Conservation (phyloP, 73 alveolate genomes). For the Tetrahymena malaccensis region DNA sequence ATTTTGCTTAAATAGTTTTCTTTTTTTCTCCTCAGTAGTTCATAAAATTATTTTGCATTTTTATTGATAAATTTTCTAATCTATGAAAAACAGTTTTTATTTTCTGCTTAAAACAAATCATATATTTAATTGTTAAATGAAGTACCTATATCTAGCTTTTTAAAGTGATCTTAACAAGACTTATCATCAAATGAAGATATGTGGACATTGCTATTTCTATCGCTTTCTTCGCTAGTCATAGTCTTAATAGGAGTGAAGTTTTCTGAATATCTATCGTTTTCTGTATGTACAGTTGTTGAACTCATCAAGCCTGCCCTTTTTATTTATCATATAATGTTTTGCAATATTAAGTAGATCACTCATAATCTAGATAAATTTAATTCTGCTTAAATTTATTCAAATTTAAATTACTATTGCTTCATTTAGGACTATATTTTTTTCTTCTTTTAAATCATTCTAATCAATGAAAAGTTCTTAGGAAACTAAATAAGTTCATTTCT, state of each 20-base stretch:
- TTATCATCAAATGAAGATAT: background rate
- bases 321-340: too few relatives aligned
- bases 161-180: background rate
- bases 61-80: too few relatives aligned
- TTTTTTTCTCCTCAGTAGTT: too few relatives aligned
- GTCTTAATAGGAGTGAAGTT: background rate
- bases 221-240: background rate
- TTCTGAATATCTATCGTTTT: background rate
- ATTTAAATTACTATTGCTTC: background rate
- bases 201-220: background rate
- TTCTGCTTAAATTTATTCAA: background rate
- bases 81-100: too few relatives aligned
- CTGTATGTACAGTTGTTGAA: background rate
- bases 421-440: background rate
- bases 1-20: too few relatives aligned
- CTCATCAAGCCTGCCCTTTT: background rate
- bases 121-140: background rate
- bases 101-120: background rate
- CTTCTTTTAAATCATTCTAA: background rate
- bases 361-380: background rate
- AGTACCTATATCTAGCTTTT: background rate
- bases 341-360: too few relatives aligned
- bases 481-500: background rate
- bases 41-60: too few relatives aligned
- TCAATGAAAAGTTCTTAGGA: background rate